These are phyloP conservation scores for Emericellopsis terricola DNA, from an alignment of 495 filamentous ascomycete genomes.

Conservation along the genomic window DNA sequence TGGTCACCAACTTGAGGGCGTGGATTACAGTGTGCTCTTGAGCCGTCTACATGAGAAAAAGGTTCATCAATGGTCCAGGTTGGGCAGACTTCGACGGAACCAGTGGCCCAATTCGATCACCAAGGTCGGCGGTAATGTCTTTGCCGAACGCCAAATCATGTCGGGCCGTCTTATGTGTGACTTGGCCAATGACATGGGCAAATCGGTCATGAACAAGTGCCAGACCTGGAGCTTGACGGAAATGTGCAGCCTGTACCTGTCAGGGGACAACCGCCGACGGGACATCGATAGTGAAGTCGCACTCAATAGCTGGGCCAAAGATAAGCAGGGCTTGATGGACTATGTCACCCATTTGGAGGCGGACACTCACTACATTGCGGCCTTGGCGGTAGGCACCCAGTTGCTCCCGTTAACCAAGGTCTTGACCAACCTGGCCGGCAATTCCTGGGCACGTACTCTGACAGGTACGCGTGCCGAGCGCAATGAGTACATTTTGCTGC, in stretches of 20 bases:
- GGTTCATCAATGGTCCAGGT: constrained; percentile 79
- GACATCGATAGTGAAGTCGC: constrained; percentile 79
- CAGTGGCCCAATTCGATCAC: constrained; percentile 83
- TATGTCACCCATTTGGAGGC: constrained; percentile 83
- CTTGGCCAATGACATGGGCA: constrained; percentile 89
- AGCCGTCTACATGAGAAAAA: constrained; percentile 79
- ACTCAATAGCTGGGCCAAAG: constrained; percentile 72
- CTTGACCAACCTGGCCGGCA: constrained; percentile 89
- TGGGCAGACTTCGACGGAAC: constrained; percentile 66
- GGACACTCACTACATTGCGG: constrained; percentile 90
- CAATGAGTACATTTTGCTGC: constrained; percentile 97
- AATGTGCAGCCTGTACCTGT: constrained; percentile 82
- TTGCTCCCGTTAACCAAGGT: constrained; percentile 89
- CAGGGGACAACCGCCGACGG: constrained; percentile 43
- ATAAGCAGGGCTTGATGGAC: constrained; percentile 76
- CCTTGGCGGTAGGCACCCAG: constrained; percentile 70
- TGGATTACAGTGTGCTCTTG: constrained; percentile 82
- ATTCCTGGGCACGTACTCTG: constrained; percentile 93
- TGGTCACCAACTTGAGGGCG: constrained; percentile 91
- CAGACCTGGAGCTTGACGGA: constrained; percentile 95
- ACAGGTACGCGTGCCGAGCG: constrained; percentile 92
- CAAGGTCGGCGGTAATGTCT: constrained; percentile 72
- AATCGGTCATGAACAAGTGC: constrained; percentile 92
- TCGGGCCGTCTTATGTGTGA: constrained; percentile 85
- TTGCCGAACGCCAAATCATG: constrained; percentile 77